Evolutionary conservation across 768 basidiomycete genomes (phyloP), one percentile per base, ranked within the genome.

Genomic region (Austroboletus festivus): DNA sequence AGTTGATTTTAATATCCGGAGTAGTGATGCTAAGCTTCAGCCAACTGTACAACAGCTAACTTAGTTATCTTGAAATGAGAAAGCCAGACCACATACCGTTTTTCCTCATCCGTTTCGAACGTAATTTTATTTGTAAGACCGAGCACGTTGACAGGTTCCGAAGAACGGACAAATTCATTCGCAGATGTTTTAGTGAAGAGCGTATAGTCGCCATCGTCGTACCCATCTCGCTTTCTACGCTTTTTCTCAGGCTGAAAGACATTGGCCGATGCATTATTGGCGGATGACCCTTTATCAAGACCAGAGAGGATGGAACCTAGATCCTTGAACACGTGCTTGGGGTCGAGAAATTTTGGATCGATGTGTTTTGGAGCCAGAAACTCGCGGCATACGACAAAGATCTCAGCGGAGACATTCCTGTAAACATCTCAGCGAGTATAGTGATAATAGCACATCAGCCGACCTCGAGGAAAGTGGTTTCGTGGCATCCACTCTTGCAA

Each of bases 231-330:
- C 53, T 89, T 81, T 48, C 96, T 77, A 35, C 93, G 79, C 68
- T 94, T 96, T 74, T 96, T 98, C 69, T 95, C 93, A 2, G 96
- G 96, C 55, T 94, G 91, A 63, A 99, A 98, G 44, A 98, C 93
- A 61, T 93, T 97, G 2, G 87, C 83, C 62, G 88, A 82, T 3
- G 77, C 81, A 52, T 92, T 87, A 57, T 82, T 81, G 5, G 78
- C 72, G 1, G 80, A 76, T 5, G 76, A 71, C 1, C 77, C 78
- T 49, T 81, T 79, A 47, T 80, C 79, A 3, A 68, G 68, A 7
- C 69, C 73, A 21, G 69, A 63, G 21, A 73, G 56, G 5, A 73
- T 59, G 0, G 81, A 72, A 15, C 82, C 72, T 19, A 90, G 73
- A 43, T 97, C 95, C 67, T 96, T 94, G 79, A 99, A 99, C 54